phyloP scores from a whole-genome alignment of 192 early-diverging fungal genomes.

The Mortierella hygrophila region DNA sequence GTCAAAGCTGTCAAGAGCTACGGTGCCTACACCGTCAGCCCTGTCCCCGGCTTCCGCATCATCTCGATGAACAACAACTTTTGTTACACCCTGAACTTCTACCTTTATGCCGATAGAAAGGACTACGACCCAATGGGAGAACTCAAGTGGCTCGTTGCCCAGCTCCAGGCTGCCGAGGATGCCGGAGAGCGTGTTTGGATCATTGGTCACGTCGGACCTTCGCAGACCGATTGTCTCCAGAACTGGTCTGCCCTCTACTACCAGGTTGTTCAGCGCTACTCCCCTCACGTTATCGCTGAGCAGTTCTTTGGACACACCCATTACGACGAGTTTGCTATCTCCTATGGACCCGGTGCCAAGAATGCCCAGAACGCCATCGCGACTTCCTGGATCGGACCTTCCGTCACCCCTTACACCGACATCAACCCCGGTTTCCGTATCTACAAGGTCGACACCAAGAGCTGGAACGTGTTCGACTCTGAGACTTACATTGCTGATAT shows the following conservation, averaged over 20 bases:
- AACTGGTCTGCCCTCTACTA: constrained; percentile 66
- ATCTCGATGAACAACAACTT: constrained; percentile 72
- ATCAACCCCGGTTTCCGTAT: constrained; percentile 70
- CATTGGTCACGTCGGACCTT: constrained; percentile 67
- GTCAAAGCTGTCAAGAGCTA: constrained; percentile 57
- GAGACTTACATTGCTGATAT: constrained; percentile 67
- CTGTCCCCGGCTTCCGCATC: constrained; percentile 59
- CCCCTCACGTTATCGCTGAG: constrained; percentile 66
- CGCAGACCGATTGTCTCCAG: constrained; percentile 61
- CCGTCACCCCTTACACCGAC: constrained; percentile 64
- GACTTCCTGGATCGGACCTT: constrained; percentile 64
- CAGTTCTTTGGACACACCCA: constrained; percentile 73
- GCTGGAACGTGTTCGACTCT: constrained; percentile 67
- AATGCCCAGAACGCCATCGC: constrained; percentile 58
- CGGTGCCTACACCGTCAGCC: constrained; percentile 64
- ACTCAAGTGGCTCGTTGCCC: constrained; percentile 62
- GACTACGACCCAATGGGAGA: constrained; percentile 65
- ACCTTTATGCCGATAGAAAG: constrained; percentile 59
- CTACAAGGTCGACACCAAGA: constrained; percentile 67
- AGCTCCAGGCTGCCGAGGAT: constrained; percentile 67
- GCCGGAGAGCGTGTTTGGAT: constrained; percentile 69
- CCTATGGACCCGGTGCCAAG: constrained; percentile 55
- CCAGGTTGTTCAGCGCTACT: constrained; percentile 68
- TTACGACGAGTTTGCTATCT: constrained; percentile 66
- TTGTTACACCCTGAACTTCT: constrained; percentile 70